phyloP scores from a whole-genome alignment of 108 stramenopile species.

The Cyclotella baltica region DNA sequence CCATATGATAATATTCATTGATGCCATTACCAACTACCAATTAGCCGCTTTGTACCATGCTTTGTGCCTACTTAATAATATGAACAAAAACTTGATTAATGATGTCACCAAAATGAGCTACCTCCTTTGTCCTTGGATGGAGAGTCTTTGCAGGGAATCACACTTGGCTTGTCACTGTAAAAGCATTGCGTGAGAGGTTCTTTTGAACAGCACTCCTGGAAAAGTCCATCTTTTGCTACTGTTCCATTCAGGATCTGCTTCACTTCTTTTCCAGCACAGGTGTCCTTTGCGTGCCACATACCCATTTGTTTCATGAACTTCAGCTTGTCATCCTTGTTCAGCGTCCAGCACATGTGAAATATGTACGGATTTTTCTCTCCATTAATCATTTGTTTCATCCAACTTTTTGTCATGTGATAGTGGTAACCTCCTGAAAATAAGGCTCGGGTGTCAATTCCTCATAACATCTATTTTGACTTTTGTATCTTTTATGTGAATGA shows the following conservation, averaged over 20 bases:
- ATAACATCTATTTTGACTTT: not conserved
- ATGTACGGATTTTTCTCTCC: slow-evolving; percentile 29
- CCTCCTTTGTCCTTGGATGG: slow-evolving; percentile 51
- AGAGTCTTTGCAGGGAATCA: slow-evolving; percentile 60
- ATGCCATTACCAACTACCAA: too few species aligned
- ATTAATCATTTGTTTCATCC: slow-evolving; percentile 44
- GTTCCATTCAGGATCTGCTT: slow-evolving; percentile 28
- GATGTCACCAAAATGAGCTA: slow-evolving; percentile 57
- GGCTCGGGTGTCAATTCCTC: not conserved
- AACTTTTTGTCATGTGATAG: slow-evolving; percentile 53
- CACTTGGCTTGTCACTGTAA: slow-evolving; percentile 75
- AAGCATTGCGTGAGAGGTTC: slow-evolving; percentile 61
- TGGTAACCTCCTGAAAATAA: slow-evolving; percentile 65
- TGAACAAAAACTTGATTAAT: too few species aligned
- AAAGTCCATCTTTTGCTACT: slow-evolving; percentile 9
- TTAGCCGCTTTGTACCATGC: too few species aligned
- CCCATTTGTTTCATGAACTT: slow-evolving; percentile 78
- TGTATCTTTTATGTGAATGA: too few species aligned
- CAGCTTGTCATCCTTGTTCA: slow-evolving; percentile 82
- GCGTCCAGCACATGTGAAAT: slow-evolving; percentile 89
- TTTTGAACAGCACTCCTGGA: slow-evolving; percentile 51
- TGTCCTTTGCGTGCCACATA: slow-evolving; percentile 70
- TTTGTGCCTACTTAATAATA: too few species aligned
- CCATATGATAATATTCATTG: too few species aligned
- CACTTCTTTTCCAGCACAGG: slow-evolving; percentile 48